Evolutionary conservation across 2,329 filamentous ascomycete species (phyloP).

Genomic region (Trichoderma arundinaceum): DNA sequence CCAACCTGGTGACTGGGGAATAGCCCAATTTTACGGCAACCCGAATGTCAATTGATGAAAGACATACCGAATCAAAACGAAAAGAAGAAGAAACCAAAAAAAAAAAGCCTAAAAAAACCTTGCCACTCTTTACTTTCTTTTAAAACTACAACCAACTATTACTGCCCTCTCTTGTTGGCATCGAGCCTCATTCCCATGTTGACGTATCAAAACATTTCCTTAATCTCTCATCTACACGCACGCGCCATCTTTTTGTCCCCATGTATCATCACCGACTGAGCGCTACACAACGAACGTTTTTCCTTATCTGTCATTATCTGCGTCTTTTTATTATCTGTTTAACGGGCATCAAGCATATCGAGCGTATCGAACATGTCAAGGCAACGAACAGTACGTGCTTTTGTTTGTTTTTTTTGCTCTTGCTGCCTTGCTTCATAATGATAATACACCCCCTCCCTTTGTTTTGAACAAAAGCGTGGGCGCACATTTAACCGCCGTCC

Average conservation of each 20-base stretch:
- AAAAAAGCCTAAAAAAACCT: conserved; percentile 22
- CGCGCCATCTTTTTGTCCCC: conserved; percentile 9
- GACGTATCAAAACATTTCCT: conserved; percentile 28
- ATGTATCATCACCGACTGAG: conserved; percentile 31
- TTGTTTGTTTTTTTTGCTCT: not conserved
- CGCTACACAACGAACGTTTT: conserved; percentile 28
- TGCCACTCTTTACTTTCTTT: conserved; percentile 32
- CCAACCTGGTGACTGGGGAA: conserved; percentile 40
- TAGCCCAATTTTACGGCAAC: conserved; percentile 46
- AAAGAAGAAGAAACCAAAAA: not conserved
- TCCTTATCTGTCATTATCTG: not conserved
- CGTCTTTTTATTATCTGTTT: conserved; percentile 1
- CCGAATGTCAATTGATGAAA: conserved; percentile 43
- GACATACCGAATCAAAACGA: not conserved
- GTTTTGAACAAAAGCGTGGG: conserved; percentile 2
- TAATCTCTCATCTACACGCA: conserved; percentile 3
- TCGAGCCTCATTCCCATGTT: conserved; percentile 12
- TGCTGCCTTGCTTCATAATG: conserved; percentile 41
- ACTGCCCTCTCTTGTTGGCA: conserved; percentile 5
- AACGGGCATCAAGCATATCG: conserved; percentile 13
- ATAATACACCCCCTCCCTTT: conserved; percentile 41
- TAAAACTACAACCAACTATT: not conserved
- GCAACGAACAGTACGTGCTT: conserved; percentile 3
- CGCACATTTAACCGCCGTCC: not conserved
- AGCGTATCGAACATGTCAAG: conserved; percentile 3